A percentile compares a stretch with the other conserved stretches of the same genome.
These are phyloP conservation scores for Excoecaria agallocha DNA, from an alignment of 345 rosid genomes.

Conservation along the genomic window DNA sequence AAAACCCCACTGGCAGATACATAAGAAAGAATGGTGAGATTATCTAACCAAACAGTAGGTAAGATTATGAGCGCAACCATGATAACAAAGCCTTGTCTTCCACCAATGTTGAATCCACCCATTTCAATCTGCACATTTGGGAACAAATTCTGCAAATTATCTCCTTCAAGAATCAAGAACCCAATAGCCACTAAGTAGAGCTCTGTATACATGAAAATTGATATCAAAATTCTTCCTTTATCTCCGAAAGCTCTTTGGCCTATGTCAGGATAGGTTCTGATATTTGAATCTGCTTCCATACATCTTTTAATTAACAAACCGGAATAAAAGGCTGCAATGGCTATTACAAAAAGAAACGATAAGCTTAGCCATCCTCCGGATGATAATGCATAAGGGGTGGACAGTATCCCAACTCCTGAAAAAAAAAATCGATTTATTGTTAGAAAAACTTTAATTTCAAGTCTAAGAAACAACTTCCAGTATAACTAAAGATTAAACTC, in stretches of 20 bases:
- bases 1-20: conserved; percentile 85
- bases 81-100: conserved; percentile 56
- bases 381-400: conserved; percentile 69
- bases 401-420: conserved; percentile 43
- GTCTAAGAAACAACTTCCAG: no score
- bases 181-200: conserved; percentile 82
- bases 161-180: conserved; percentile 87
- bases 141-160: conserved; percentile 62
- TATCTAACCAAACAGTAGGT: conserved; percentile 82
- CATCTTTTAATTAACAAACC: conserved; percentile 75
- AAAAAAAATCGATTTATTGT: no score
- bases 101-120: conserved; percentile 44
- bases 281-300: conserved; percentile 64
- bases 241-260: conserved; percentile 78
- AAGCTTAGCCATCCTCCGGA: conserved; percentile 95
- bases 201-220: conserved; percentile 66
- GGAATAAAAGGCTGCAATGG: conserved; percentile 59
- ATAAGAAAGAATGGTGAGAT: conserved; percentile 72
- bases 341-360: conserved; percentile 50
- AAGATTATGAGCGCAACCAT: conserved; percentile 62
- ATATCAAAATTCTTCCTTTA: conserved; percentile 53
- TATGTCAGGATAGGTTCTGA: conserved; percentile 75
- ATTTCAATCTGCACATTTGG: conserved; percentile 47
- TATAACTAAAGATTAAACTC: no score
- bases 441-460: no score